These are phyloP conservation scores for Spizellomyces punctatus DNA, from an alignment of 192 early-diverging fungal species.

Conservation along the genomic window DNA sequence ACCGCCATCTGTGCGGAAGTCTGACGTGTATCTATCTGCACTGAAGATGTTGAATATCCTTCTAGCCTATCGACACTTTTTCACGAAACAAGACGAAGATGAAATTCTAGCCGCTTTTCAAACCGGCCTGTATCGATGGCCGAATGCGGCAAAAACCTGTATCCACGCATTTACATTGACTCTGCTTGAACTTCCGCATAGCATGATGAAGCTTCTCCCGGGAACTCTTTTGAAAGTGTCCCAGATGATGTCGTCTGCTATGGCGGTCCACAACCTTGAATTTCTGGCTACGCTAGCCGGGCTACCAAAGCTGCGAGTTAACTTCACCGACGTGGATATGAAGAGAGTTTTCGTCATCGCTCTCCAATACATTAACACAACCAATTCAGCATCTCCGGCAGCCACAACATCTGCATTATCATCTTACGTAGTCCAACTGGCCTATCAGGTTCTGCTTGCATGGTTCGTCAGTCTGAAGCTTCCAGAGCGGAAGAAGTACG, in stretches of 20 bases:
- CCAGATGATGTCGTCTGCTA: conserved; percentile 74
- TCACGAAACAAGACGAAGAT: conserved; percentile 69
- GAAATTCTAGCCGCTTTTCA: conserved; percentile 74
- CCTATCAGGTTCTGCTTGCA: conserved; percentile 87
- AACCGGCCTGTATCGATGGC: conserved; percentile 70
- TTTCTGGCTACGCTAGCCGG: conserved; percentile 88
- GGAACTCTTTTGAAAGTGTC: conserved; percentile 74
- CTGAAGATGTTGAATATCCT: conserved; percentile 68
- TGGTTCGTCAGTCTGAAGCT: conserved; percentile 87
- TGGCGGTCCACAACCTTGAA: conserved; percentile 87
- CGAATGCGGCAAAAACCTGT: conserved; percentile 73
- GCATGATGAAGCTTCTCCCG: conserved; percentile 73
- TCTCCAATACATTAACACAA: conserved; percentile 74
- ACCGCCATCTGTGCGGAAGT: conserved; percentile 59
- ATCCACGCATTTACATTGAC: conserved; percentile 79
- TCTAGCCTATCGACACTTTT: conserved; percentile 67
- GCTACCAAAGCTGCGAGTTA: conserved; percentile 73
- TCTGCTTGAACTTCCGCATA: conserved; percentile 78
- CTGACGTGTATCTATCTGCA: conserved; percentile 66
- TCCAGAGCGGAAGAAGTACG: conserved; percentile 73
- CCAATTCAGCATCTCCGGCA: conserved; percentile 6
- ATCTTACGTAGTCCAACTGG: conserved; percentile 87
- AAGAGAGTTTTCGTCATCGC: conserved; percentile 91
- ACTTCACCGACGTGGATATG: conserved; percentile 79
- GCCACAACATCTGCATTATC: background rate